Conservation (phyloP, 1,284 basidiomycete genomes). For the Ganoderma lingzhi region DNA sequence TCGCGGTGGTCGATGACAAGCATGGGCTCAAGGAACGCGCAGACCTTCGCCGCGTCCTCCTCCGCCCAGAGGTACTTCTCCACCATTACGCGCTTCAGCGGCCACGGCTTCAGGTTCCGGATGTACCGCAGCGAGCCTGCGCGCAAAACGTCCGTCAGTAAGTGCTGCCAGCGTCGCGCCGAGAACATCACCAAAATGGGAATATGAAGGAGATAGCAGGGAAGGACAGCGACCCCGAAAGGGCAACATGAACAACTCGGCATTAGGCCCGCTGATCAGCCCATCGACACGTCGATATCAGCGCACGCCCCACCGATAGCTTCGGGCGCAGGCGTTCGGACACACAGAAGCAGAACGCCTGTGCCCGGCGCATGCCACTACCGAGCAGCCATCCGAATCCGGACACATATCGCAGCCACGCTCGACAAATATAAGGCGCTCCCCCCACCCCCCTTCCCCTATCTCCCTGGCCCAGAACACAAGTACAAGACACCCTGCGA, state of each 20-base stretch:
- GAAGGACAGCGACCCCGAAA: constrained; percentile 10
- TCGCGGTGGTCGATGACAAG: constrained; percentile 74
- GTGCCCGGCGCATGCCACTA: constrained; percentile 18
- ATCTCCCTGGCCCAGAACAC: background rate
- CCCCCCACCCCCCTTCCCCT: background rate
- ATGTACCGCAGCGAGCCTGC: constrained; percentile 77
- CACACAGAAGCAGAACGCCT: background rate
- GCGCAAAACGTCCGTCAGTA: constrained; percentile 14
- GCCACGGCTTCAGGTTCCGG: constrained; percentile 84
- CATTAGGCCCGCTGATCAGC: constrained; percentile 16
- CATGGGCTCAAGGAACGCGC: constrained; percentile 85
- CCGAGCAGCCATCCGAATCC: constrained; percentile 45
- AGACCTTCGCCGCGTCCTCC: constrained; percentile 64
- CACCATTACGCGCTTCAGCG: constrained; percentile 80
- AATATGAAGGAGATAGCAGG: background rate
- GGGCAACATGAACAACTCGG: constrained; percentile 17
- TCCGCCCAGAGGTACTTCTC: constrained; percentile 85
- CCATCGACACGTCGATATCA: constrained; percentile 15
- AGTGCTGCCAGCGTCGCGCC: constrained; percentile 1
- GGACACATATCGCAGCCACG: constrained; percentile 29
- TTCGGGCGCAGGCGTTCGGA: background rate
- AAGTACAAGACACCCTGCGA: background rate
- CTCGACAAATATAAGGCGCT: constrained; percentile 14
- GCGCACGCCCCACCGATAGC: constrained; percentile 11
- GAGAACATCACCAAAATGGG: constrained; percentile 25